Base-by-base conservation (phyloP, 441 rosid species). In the Corymbia citriodora region DNA sequence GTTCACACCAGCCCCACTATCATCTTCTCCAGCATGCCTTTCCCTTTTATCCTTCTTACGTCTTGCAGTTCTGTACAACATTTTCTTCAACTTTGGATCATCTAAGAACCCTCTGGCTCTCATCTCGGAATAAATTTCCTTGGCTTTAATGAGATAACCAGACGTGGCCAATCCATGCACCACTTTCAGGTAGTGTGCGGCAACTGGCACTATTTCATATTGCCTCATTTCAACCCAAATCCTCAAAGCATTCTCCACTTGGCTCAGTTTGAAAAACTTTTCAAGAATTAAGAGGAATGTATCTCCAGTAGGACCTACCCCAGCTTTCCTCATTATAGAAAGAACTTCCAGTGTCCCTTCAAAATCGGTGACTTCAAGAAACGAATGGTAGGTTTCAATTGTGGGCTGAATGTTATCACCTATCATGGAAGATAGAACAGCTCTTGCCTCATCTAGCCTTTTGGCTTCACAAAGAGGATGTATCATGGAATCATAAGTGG, bases 141-240 rank as follows among this genome's bases (percentile, higher is more conserved):
- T 93, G 53, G 99, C 98, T 91, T 94, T 93, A 57, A 81, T 88
- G 87, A 93, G 68, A 93, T 93, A 90, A 29, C 99, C 98, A 92
- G 95, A 95, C 48, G 92, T 61, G 82, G 94, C 94, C 89, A 97
- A 93, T 70, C 98, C 98, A 90, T 95, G 93, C 90, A 94, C 96
- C 92, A 94, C 83, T 88, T 90, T 89, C 88, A 74, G 91, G 90
- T 96, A 96, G 90, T 95, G 97, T 90, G 89, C 91, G 53, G 88
- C 88, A 92, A 65, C 89, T 63, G 96, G 94, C 72, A 53, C 90
- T 85, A 95, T 90, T 90, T 93, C 95, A 92, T 94, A 95, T 72
- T 89, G 94, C 94, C 91, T 92, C 98, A 96, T 96, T 94, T 96
- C 96, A 40, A 87, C 85, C 99, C 98, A 97, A 50, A 96, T 92